Evolutionary conservation across 805 yeast genomes (phyloP).

Genomic region (Saccharomycopsis fibuligera): DNA sequence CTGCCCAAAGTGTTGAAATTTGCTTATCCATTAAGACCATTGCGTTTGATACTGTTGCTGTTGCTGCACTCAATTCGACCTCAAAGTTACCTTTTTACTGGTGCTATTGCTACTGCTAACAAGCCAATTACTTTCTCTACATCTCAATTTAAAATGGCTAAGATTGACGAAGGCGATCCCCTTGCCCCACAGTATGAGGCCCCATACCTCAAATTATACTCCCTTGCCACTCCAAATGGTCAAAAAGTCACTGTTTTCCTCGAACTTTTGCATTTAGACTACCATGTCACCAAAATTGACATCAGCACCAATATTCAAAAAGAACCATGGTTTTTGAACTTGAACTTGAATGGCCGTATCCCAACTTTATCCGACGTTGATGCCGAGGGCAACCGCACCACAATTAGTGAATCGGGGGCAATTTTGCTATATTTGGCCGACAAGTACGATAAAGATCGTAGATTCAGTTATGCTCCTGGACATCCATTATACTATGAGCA

Average conservation of each 20-base stretch:
- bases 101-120: too few relatives aligned
- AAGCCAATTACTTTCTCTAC: too few relatives aligned
- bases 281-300: slow-evolving; percentile 35
- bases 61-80: too few relatives aligned
- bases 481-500: slow-evolving; percentile 44
- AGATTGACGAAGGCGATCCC: slow-evolving; percentile 14
- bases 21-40: too few relatives aligned
- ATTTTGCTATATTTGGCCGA: slow-evolving; percentile 54
- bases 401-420: slow-evolving; percentile 56
- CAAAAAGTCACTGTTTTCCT: slow-evolving; percentile 33
- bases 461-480: slow-evolving; percentile 32
- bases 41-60: too few relatives aligned
- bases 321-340: slow-evolving; percentile 47
- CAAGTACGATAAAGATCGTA: slow-evolving; percentile 49
- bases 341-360: slow-evolving; percentile 59
- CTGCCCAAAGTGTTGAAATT: too few relatives aligned
- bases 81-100: too few relatives aligned
- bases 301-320: slow-evolving; percentile 41
- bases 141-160: slow-evolving; percentile 8
- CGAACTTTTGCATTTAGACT: slow-evolving; percentile 29
- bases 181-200: slow-evolving; percentile 3
- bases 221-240: slow-evolving; percentile 38
- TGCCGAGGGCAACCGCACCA: slow-evolving; percentile 35
- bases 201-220: slow-evolving; percentile 32
- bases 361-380: slow-evolving; percentile 43